These are phyloP conservation scores for Plasmodium sp. DNA, from an alignment of 169 alveolate species.

Conservation along the genomic window DNA sequence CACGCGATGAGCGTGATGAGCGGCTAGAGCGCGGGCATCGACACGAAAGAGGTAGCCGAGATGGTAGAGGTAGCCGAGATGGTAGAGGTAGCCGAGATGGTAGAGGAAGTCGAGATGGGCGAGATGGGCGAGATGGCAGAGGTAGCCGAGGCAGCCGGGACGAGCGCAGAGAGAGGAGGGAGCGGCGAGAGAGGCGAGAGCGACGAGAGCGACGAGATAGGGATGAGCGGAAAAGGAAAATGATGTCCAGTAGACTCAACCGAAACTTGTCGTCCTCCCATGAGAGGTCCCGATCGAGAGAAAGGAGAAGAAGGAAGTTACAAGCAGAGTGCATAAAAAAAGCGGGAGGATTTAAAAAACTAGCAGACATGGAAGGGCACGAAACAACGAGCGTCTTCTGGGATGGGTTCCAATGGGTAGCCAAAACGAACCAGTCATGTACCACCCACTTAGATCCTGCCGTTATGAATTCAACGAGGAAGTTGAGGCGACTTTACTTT, in stretches of 20 bases:
- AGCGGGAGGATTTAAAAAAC: conserved; percentile 93
- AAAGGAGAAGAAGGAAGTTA: conserved; percentile 84
- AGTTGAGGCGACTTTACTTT: conserved; percentile 89
- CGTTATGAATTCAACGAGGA: conserved; percentile 90
- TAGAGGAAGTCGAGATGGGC: not conserved
- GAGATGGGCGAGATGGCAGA: not conserved
- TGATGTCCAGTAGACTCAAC: conserved; percentile 73
- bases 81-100: not conserved
- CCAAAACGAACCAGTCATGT: conserved; percentile 88
- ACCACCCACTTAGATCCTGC: conserved; percentile 89
- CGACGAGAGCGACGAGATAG: not conserved
- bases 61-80: conserved; percentile 48
- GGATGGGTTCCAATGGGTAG: conserved; percentile 96
- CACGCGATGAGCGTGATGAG: not conserved
- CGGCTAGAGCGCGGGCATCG: not conserved
- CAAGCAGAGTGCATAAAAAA: conserved; percentile 88
- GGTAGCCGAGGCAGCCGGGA: conserved; percentile 20
- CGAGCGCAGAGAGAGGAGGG: conserved; percentile 1
- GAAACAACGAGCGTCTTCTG: conserved; percentile 93
- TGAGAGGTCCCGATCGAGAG: conserved; percentile 86
- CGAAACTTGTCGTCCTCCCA: conserved; percentile 82
- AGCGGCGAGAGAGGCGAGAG: not conserved
- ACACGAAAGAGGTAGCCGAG: not conserved
- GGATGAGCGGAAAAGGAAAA: conserved; percentile 21
- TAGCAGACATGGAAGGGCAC: conserved; percentile 93